Evolutionary conservation across 1,284 basidiomycete genomes (phyloP).

Genomic region (Trametes hirsuta): DNA sequence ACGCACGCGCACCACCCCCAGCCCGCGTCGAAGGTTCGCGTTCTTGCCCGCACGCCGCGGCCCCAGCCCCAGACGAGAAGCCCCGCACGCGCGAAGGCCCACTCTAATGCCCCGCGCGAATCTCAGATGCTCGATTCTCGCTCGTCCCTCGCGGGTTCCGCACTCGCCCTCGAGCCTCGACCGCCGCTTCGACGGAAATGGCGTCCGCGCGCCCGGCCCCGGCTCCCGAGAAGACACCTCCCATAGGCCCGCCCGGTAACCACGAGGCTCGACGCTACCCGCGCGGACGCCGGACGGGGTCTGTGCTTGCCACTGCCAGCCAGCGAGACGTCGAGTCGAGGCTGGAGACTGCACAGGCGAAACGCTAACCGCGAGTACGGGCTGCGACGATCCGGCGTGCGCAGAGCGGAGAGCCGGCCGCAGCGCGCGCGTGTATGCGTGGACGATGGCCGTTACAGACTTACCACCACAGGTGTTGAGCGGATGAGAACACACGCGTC

Average conservation of each 20-base stretch:
- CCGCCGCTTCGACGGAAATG: neutral
- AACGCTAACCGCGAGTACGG: neutral
- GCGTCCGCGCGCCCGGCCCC: neutral
- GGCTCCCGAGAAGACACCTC: neutral
- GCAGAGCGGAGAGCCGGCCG: neutral
- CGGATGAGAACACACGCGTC: neutral
- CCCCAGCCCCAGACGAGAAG: neutral
- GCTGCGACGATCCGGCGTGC: constrained; percentile 7
- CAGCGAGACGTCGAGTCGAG: neutral
- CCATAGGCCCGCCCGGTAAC: neutral
- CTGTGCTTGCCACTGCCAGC: neutral
- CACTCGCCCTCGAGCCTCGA: neutral
- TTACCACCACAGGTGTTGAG: neutral
- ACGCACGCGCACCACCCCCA: no score
- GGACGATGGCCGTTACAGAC: no score
- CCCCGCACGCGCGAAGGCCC: neutral
- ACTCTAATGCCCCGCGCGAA: constrained; percentile 3
- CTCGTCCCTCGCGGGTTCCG: neutral
- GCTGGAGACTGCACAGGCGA: neutral
- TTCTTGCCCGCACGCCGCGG: neutral
- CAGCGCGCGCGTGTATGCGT: neutral
- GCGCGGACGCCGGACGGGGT: neutral
- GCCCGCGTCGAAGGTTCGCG: no score
- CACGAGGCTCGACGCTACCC: neutral
- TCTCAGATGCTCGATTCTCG: constrained; percentile 5